phyloP scores from a whole-genome alignment of 805 yeast species.

The Candida corydali region DNA sequence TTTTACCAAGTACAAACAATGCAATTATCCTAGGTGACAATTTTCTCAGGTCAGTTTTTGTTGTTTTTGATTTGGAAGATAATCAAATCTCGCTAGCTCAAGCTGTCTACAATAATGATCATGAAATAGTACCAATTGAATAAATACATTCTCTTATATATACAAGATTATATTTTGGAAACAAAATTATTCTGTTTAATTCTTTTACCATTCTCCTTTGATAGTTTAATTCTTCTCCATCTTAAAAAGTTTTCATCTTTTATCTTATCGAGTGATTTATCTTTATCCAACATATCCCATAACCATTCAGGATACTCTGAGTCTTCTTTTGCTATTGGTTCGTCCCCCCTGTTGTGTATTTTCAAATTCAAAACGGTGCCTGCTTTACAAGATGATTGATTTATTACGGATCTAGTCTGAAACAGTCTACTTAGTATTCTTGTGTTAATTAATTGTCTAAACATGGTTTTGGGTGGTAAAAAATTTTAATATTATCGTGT shows the following conservation, averaged over 20 bases:
- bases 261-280: constrained; percentile 52
- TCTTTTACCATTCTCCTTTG: constrained; percentile 60
- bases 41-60: constrained; percentile 22
- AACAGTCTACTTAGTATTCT: constrained; percentile 1
- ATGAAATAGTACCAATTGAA: constrained; percentile 6
- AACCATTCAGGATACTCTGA: constrained; percentile 92
- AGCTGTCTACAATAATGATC: constrained; percentile 12
- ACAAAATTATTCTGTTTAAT: constrained; percentile 80
- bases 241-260: constrained; percentile 58
- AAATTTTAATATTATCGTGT: constrained; percentile 5
- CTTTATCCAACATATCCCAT: constrained; percentile 76
- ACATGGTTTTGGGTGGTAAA: constrained; percentile 1
- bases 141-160: constrained; percentile 3
- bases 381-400: constrained; percentile 45
- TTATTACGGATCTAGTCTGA: not conserved
- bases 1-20: constrained; percentile 56
- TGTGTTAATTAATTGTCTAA: not conserved
- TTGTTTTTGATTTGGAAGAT: constrained; percentile 23
- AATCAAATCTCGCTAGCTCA: constrained; percentile 23
- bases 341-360: constrained; percentile 75
- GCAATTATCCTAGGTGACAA: constrained; percentile 43
- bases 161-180: constrained; percentile 41
- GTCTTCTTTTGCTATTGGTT: constrained; percentile 84
- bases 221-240: constrained; percentile 63
- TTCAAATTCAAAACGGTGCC: constrained; percentile 73